phyloP scores from a whole-genome alignment of 202 grass and related monocot species.

The Zizania palustris region DNA sequence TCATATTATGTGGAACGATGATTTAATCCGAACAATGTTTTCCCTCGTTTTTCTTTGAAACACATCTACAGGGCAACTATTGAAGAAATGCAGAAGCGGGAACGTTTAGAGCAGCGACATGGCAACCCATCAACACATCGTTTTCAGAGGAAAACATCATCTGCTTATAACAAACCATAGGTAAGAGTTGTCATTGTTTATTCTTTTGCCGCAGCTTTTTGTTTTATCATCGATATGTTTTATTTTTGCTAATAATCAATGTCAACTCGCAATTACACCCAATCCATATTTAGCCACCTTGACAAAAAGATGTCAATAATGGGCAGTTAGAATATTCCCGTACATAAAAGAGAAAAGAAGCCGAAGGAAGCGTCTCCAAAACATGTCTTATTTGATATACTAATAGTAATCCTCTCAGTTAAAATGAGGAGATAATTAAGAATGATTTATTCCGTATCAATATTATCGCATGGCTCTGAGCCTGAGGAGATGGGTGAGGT shows the following conservation, averaged over 20 bases:
- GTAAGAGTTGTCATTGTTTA: conserved; percentile 31
- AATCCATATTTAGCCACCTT: conserved; percentile 47
- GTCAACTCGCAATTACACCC: conserved; percentile 27
- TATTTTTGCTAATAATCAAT: conserved; percentile 25
- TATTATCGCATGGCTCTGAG: conserved; percentile 30
- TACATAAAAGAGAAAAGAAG: conserved; percentile 14
- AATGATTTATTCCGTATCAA: conserved; percentile 43
- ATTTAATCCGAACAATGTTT: conserved; percentile 1
- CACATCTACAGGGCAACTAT: conserved; percentile 17
- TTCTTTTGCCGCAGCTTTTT: conserved; percentile 20
- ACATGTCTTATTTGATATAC: conserved; percentile 50
- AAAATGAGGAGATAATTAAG: conserved; percentile 40
- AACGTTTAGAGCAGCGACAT: conserved; percentile 10
- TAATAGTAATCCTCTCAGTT: conserved; percentile 34
- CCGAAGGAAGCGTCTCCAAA: conserved; percentile 20
- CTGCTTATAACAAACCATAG: conserved; percentile 32
- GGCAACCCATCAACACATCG: conserved; percentile 40
- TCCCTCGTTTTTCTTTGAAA: conserved; percentile 3
- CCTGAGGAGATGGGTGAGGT: conserved; percentile 21
- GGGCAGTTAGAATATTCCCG: conserved; percentile 31
- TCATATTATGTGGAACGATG: conserved; percentile 13
- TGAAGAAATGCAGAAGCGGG: neutral
- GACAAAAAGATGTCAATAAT: conserved; percentile 44
- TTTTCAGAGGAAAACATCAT: conserved; percentile 55
- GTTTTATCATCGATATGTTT: conserved; percentile 33